These are phyloP conservation scores for Penicillium robsamsonii DNA, from an alignment of 495 filamentous ascomycete species.

Conservation along the genomic window DNA sequence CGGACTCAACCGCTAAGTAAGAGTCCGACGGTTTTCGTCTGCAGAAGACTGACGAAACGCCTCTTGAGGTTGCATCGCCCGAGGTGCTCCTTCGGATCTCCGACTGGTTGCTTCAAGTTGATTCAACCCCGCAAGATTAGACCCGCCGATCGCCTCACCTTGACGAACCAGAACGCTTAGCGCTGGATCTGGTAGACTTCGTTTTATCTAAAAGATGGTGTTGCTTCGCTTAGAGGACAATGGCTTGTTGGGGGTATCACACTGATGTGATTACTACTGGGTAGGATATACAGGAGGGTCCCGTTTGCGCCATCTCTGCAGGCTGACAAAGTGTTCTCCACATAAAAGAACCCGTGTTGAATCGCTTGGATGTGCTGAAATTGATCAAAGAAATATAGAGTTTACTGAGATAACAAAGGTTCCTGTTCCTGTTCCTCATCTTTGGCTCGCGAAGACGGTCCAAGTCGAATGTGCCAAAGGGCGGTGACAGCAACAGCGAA, in stretches of 20 bases:
- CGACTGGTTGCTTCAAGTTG: slow-evolving; percentile 13
- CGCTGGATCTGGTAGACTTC: background rate
- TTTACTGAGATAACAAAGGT: slow-evolving; percentile 5
- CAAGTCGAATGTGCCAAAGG: slow-evolving; percentile 17
- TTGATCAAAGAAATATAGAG: background rate
- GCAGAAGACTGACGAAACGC: slow-evolving; percentile 1
- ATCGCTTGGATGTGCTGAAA: background rate
- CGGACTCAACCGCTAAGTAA: background rate
- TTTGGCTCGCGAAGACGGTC: background rate
- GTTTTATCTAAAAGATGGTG: background rate
- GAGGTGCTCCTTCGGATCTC: slow-evolving; percentile 20
- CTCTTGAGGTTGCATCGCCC: slow-evolving; percentile 25
- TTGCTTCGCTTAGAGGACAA: background rate
- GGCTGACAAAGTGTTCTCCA: background rate
- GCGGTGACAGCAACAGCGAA: slow-evolving; percentile 18
- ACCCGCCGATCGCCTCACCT: slow-evolving; percentile 15
- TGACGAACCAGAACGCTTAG: slow-evolving; percentile 7
- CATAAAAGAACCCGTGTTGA: background rate
- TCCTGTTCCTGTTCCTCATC: slow-evolving; percentile 21
- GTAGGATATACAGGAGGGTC: background rate
- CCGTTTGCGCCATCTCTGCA: background rate
- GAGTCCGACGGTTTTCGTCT: slow-evolving; percentile 13
- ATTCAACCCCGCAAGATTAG: slow-evolving; percentile 19
- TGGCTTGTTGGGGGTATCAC: background rate
- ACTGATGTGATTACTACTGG: background rate